These are phyloP conservation scores for Andalucia godoyi DNA, from an alignment of 78 protist genomes.

Conservation along the genomic window DNA sequence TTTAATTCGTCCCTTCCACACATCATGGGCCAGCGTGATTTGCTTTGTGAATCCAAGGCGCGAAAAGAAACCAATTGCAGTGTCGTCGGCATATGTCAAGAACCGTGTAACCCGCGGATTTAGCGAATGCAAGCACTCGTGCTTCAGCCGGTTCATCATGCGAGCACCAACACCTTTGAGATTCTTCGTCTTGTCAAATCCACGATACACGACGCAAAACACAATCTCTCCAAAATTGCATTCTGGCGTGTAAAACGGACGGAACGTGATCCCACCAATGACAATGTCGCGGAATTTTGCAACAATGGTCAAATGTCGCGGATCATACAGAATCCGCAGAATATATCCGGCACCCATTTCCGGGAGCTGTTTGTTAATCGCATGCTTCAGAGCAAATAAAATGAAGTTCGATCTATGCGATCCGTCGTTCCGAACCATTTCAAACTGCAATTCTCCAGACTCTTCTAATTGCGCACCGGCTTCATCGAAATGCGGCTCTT, in stretches of 20 bases:
- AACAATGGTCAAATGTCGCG: background rate
- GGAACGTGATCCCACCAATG: constrained; percentile 76
- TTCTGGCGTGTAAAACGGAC: constrained; percentile 48
- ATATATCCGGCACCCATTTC: constrained; percentile 86
- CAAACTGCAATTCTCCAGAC: too few relatives aligned
- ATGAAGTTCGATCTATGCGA: too few relatives aligned
- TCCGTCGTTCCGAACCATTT: too few relatives aligned
- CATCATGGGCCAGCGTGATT: constrained; percentile 33
- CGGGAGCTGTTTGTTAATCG: constrained; percentile 76
- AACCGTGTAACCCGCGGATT: constrained; percentile 37
- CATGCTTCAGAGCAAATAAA: constrained; percentile 30
- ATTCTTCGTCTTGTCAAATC: constrained; percentile 60
- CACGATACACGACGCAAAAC: constrained; percentile 74
- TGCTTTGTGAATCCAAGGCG: constrained; percentile 77
- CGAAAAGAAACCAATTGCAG: constrained; percentile 82
- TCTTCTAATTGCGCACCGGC: too few relatives aligned
- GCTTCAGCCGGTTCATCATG: constrained; percentile 80
- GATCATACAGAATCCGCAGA: constrained; percentile 47
- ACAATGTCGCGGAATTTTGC: constrained; percentile 21
- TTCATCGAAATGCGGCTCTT: too few relatives aligned
- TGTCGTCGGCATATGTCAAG: constrained; percentile 89
- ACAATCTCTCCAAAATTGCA: constrained; percentile 67
- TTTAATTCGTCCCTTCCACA: constrained; percentile 70
- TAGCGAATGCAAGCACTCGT: constrained; percentile 27
- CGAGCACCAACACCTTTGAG: constrained; percentile 72